Conservation (phyloP, 2,329 filamentous ascomycete species). For the Aureobasidium sp. region DNA sequence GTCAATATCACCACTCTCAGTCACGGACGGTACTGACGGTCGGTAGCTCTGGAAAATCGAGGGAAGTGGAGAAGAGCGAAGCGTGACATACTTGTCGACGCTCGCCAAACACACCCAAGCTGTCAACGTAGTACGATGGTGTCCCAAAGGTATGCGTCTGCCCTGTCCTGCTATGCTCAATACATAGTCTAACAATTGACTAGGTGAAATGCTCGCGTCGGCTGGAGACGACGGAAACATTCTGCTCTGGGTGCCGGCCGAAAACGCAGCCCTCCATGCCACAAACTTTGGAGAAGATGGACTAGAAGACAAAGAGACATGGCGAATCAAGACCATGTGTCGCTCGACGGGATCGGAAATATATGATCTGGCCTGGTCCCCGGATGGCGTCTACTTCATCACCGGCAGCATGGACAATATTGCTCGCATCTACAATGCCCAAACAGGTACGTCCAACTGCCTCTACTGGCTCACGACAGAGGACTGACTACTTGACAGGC, state of each 20-base stretch:
- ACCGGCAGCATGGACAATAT: slow-evolving; percentile 99
- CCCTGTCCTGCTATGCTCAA: background rate
- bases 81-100: slow-evolving; percentile 85
- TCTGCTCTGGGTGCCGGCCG: slow-evolving; percentile 88
- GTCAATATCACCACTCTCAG: slow-evolving; percentile 25
- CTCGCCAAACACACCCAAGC: slow-evolving; percentile 91
- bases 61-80: slow-evolving; percentile 72
- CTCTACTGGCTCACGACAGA: background rate
- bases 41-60: slow-evolving; percentile 84
- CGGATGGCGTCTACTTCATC: slow-evolving; percentile 93
- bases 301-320: slow-evolving; percentile 89
- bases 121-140: slow-evolving; percentile 96
- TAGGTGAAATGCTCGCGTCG: slow-evolving; percentile 87
- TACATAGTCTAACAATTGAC: background rate
- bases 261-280: slow-evolving; percentile 54
- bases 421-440: slow-evolving; percentile 90
- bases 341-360: slow-evolving; percentile 91
- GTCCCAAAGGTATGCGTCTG: slow-evolving; percentile 65
- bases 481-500: slow-evolving; percentile 31
- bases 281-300: slow-evolving; percentile 69
- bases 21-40: background rate
- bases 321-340: slow-evolving; percentile 97
- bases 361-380: slow-evolving; percentile 97
- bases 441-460: slow-evolving; percentile 57
- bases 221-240: slow-evolving; percentile 97